A percentile compares a stretch with the other conserved stretches of the same genome.
Conservation (phyloP, 306 rosid species). For the Cucurbita ficifolia region DNA sequence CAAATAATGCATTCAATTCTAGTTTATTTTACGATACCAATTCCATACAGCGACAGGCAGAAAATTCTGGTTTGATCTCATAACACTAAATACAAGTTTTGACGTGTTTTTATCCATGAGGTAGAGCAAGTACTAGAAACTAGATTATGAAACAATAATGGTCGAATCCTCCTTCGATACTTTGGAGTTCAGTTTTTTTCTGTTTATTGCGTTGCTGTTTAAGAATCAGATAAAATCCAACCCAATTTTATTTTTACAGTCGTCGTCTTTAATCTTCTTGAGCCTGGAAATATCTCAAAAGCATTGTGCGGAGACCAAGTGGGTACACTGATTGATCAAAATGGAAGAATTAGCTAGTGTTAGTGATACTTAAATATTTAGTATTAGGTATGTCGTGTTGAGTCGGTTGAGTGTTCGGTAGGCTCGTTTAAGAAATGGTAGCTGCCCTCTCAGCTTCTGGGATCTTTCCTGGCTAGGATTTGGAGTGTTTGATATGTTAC, state of each 20-base stretch:
- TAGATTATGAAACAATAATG: neutral
- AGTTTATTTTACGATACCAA: neutral
- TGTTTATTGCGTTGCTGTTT: neutral
- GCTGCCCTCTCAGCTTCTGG: slow-evolving; percentile 8
- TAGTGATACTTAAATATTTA: slow-evolving; percentile 1
- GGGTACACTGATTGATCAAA: slow-evolving; percentile 35
- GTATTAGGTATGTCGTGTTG: slow-evolving; percentile 5
- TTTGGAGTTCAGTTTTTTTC: neutral
- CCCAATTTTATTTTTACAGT: slow-evolving; percentile 18
- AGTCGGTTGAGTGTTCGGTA: neutral
- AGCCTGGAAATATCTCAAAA: slow-evolving; percentile 38
- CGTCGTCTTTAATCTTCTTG: slow-evolving; percentile 35
- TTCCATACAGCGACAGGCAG: neutral
- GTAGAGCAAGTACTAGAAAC: neutral
- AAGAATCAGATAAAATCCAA: neutral
- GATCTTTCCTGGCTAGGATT: neutral
- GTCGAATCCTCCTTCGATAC: neutral
- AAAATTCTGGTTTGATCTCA: neutral
- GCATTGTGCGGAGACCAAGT: slow-evolving; percentile 40
- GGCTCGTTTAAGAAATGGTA: neutral
- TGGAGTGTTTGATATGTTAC: neutral
- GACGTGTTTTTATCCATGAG: neutral
- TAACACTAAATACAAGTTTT: neutral
- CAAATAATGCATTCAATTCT: neutral
- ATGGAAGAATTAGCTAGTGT: slow-evolving; percentile 23